Base-by-base conservation (phyloP, 1,284 basidiomycete genomes). In the Rhodotorula sp. region DNA sequence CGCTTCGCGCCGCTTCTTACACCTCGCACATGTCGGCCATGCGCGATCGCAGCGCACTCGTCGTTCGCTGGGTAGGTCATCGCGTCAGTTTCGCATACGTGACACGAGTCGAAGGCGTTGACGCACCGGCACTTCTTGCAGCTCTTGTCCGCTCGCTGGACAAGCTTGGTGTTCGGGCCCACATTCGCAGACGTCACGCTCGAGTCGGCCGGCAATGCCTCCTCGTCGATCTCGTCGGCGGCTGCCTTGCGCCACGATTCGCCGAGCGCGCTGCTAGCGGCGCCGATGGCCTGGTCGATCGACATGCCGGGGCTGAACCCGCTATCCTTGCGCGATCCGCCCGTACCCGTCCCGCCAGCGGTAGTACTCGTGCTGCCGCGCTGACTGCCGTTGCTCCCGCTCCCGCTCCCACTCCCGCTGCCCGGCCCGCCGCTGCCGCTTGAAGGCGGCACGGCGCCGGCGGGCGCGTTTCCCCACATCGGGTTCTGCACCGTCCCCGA, bases 11-110 rank as follows among this genome's bases (percentile, higher is more conserved):
- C 74, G 52, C 53, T 75, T 75, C 10, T 50, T 49, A 25, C 74
- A 75, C 13, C 74, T 46, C 25, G 64, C 69, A 27, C 74, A 75
- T 2, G 55, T 61, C 16, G 74, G 74, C 57, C 54, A 75, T 0
- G 41, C 50, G 19, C 74, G 56, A 34, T 74, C 73, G 54, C 73
- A 74, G 0, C 70, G 67, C 1, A 74, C 73, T 21, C 70, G 67
- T 16, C 71, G 65, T 45, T 74, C 73, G 19, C 73, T 72, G 55
- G 14, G 2, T 34, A 27, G 4, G 2, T 1, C 1, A 48, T 27
- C 3, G 27, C 41, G 12, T 54, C 46, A 42, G 48, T 17, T 12
- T 27, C 25, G 23, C 8, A 3, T 0, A n/a, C 21, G 19, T 4
- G 17, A 19, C 19, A 46, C 17, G 23, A 23, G 13, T 7, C 41